A percentile compares a stretch with the other conserved stretches of the same genome.
phyloP scores from a whole-genome alignment of 768 basidiomycete genomes.

The Russula vinacea region DNA sequence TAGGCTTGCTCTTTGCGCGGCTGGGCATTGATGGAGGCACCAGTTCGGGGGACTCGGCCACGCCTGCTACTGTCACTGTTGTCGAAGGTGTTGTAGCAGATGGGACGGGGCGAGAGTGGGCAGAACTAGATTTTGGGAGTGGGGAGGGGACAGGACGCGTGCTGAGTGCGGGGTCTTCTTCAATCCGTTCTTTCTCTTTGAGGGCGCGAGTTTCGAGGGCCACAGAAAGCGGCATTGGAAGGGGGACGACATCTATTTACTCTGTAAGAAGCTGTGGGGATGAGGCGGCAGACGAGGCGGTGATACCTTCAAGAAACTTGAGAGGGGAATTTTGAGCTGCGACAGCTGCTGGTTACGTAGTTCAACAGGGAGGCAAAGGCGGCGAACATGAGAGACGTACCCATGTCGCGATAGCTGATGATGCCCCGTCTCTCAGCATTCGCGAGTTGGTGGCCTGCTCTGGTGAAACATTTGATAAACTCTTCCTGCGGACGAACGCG shows the following conservation, averaged over 20 bases:
- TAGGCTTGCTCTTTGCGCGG: constrained; percentile 17
- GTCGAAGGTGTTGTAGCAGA: constrained; percentile 22
- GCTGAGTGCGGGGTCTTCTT: constrained; percentile 29
- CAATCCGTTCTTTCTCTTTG: constrained; percentile 28
- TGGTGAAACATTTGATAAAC: constrained; percentile 28
- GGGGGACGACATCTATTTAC: constrained; percentile 25
- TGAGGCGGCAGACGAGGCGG: background rate
- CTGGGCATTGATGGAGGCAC: constrained; percentile 8
- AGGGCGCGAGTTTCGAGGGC: constrained; percentile 24
- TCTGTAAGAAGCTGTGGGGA: background rate
- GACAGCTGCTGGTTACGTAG: constrained; percentile 7
- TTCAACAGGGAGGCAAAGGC: background rate
- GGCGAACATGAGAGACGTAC: constrained; percentile 15
- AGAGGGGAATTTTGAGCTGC: constrained; percentile 19
- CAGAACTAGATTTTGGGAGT: constrained; percentile 15
- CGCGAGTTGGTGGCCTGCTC: constrained; percentile 25
- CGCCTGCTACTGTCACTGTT: background rate
- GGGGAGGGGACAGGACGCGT: constrained; percentile 10
- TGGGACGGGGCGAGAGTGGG: constrained; percentile 19
- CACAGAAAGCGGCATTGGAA: constrained; percentile 23
- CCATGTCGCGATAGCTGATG: constrained; percentile 30
- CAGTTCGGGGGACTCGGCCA: constrained; percentile 13
- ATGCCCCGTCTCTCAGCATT: constrained; percentile 22
- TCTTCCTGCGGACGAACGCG: constrained; percentile 27
- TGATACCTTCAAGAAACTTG: constrained; percentile 27